Evolutionary conservation across 2,329 filamentous ascomycete species (phyloP), one percentile per base, ranked within the genome.

Genomic region (Nectriaceae sp.): DNA sequence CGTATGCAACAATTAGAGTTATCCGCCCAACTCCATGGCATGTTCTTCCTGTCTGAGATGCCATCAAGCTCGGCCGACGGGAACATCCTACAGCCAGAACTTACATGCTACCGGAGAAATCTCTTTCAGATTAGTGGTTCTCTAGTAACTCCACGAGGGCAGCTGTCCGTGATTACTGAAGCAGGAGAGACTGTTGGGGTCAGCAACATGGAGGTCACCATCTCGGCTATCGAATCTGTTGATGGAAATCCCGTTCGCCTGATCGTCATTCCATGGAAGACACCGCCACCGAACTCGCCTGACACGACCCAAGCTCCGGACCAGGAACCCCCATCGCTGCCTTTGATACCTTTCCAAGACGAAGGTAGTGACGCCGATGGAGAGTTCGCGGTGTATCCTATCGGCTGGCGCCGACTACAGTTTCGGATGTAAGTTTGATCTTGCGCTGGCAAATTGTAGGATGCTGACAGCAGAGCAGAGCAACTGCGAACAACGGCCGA

Each of bases 191-290:
- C 88, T 38, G 85, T 96, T 35, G 87, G 89, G 2, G 90, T 97
- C 41, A 82, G 84, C 54, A 88, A 79, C 54, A 89, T 93, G 68
- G 92, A 97, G 67, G 83, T 97, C 44, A 85, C 87, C 45, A 89
- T 97, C 40, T 95, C 90, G 4, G 93, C 93, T 8, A 96, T 91
- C 41, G 93, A 97, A 68, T 97, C 93, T 2, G 91, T 96, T 15
- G 93, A 97, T 67, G 90, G 90, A 26, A 93, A 96, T 60, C 75
- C 89, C 0, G 90, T 97, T 37, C 93, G 95, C 61, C 85, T 97
- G 53, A 97, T 97, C 54, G 94, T 94, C 6, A 96, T 97, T 50
- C 93, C 93, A 1, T 97, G 93, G 93, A 97, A 97, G 75, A 97
- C 92, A 2, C 92, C 91, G 2, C 89, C 88, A 21, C 89, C 89